Conservation (phyloP, 2,329 filamentous ascomycete species). For the Sordariomycetes sp. region DNA sequence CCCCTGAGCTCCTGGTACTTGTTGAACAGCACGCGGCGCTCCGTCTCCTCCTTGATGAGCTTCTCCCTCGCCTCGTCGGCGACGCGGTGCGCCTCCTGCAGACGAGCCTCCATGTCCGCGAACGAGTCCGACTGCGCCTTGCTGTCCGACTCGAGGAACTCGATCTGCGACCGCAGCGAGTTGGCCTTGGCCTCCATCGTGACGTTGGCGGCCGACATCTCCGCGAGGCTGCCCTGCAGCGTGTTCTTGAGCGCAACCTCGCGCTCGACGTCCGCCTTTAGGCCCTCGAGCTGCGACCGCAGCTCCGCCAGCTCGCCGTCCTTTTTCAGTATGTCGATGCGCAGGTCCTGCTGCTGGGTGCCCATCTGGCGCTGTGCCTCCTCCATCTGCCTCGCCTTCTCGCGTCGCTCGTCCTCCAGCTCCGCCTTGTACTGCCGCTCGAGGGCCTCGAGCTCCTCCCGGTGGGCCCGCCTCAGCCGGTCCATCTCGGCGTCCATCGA, state of each 20-base stretch:
- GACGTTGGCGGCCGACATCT: conserved; percentile 46
- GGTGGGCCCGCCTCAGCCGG: conserved; percentile 44
- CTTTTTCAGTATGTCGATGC: conserved; percentile 31
- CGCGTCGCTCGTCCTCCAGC: conserved; percentile 49
- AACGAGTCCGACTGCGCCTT: conserved; percentile 83
- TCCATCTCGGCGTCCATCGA: conserved; percentile 41
- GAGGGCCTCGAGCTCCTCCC: conserved; percentile 53
- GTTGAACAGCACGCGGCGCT: conserved; percentile 87
- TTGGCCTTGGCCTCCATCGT: conserved; percentile 63
- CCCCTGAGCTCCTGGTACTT: conserved; percentile 96
- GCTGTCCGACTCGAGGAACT: conserved; percentile 80
- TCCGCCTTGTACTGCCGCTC: conserved; percentile 49
- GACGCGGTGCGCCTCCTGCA: conserved; percentile 61
- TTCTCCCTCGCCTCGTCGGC: conserved; percentile 66
- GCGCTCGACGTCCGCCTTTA: conserved; percentile 39
- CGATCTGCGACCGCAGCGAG: conserved; percentile 67
- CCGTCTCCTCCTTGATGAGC: conserved; percentile 79
- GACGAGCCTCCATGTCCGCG: conserved; percentile 63
- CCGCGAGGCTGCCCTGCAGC: conserved; percentile 38
- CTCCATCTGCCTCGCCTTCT: conserved; percentile 47
- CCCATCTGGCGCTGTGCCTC: conserved; percentile 43
- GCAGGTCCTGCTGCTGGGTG: conserved; percentile 37
- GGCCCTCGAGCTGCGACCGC: conserved; percentile 19
- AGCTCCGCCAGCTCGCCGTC: conserved; percentile 40
- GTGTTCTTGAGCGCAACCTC: conserved; percentile 50